Evolutionary conservation across 2,329 filamentous ascomycete species (phyloP), one percentile per base, ranked within the genome.

Genomic region (Verticillium nubilum): DNA sequence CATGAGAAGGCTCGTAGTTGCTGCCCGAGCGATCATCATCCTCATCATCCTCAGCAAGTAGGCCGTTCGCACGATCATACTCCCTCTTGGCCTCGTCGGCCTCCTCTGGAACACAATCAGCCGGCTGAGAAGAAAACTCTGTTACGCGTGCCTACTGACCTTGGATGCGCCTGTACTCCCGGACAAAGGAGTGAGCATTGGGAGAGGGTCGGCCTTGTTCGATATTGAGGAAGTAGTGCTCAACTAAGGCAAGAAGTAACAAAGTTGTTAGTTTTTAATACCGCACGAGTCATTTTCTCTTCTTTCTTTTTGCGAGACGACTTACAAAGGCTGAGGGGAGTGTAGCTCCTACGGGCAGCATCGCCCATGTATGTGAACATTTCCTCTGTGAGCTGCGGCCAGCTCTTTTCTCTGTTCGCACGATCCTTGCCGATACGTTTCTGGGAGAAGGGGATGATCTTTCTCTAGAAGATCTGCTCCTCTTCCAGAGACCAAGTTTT

Each of bases 401-500:
- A 50, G 19, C 42, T 50, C 19, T 23, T 50, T 23, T 50, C 42
- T 13, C 25, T 50, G 3, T 53, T 52, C 12, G 69, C 67, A 3
- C 54, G 58, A 55, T 70, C 64, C 6, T 61, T 58, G 9, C 67
- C 70, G 26, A 62, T 60, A 2, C 72, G 67, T 57, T 73, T 75
- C 2, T 70, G 66, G 0, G 77, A 79, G 6, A 68, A 65, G 0
- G 74, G 70, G 1, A 80, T 65, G 27, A 75, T 66, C 2, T 64
- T 62, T 9, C 68, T 68, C 82, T 81, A 85, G 65, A 83, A 84
- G 62, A 76, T 68, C 1, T 65, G 59, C 67, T 85, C 82, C 61
- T 85, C 82, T 1, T 74, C 67, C 0, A 60, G 60, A 0, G 78
- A 76, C 82, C 82, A 85, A 5, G 76, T 69, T 62, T 77, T 82